Base-by-base conservation (phyloP, 2,329 filamentous ascomycete genomes). In the Botrytis aclada region DNA sequence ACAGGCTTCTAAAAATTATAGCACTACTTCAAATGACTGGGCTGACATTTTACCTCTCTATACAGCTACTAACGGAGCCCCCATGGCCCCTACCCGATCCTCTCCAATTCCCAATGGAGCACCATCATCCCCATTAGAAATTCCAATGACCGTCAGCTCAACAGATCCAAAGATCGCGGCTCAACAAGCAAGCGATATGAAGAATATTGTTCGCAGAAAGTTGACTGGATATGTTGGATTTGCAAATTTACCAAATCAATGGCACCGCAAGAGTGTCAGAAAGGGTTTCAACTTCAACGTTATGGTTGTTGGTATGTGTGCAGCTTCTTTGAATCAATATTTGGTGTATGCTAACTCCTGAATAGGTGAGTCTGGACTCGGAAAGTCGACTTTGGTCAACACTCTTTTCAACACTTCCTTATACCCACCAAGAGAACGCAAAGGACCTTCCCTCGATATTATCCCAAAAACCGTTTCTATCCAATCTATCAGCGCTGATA, bases 281-380 rank as follows among this genome's bases (percentile, higher is more conserved):
- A 99, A 99, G 86, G 96, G 96, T 75, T 99, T 99, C 90, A 99
- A 98, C 89, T 99, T 99, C 89, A 99, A 99, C 83, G 96, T 99
- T 79, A 99, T 99, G 96, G 96, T 99, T 84, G 96, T 99, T 85
- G 96, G 96, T 98, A 88, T 82, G 95, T 91, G 29, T 25, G 3
- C 54, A 5, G 25, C 47, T 54, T 54, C 25, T 62, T 1, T 62
- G 22, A 3, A 61, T 8, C 7, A 39, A 34, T 29, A 12, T 43
- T 32, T 39, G 65, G 12, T 37, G n/a, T n/a, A 18, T 72, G 18
- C 77, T 80, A 69, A 79, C 71, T 51, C 61, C 74, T 43, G 25
- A 41, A 56, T 78, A 98, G 96, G 96, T 89, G 96, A 99, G 91
- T 99, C 96, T 82, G 96, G 96, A 78, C 90, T 99, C 79, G 96